Percentiles rank a stretch among this genome's conserved stretches.
These are phyloP conservation scores for Dryadomyces quercivorus DNA, from an alignment of 2,329 filamentous ascomycete species.

Conservation along the genomic window DNA sequence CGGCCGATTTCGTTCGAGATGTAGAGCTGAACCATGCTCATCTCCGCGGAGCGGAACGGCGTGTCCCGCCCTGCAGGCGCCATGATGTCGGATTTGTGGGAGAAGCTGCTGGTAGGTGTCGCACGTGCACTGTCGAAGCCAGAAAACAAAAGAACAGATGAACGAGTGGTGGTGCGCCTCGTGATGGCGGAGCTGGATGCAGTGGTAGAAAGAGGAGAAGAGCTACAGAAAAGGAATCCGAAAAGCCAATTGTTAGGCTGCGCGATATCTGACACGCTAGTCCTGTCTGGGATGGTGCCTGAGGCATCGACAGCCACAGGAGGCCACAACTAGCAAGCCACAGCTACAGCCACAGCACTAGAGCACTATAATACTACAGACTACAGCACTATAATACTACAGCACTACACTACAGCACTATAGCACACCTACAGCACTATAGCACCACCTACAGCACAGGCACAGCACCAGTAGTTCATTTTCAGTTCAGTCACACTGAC, in stretches of 20 bases:
- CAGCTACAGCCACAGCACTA: too few species aligned
- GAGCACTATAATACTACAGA: too few species aligned
- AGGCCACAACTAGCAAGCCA: too few species aligned
- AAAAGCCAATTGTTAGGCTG: slow-evolving; percentile 9
- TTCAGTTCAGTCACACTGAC: too few species aligned
- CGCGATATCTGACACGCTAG: slow-evolving; percentile 11
- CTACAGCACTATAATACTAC: too few species aligned
- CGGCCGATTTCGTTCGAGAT: slow-evolving; percentile 97
- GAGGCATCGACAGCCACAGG: slow-evolving; percentile 6
- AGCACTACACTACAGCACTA: too few species aligned
- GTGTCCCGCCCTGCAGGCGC: slow-evolving; percentile 64
- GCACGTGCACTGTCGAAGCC: neutral
- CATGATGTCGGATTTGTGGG: slow-evolving; percentile 30
- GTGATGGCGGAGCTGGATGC: slow-evolving; percentile 5
- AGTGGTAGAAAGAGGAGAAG: neutral
- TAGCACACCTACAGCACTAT: too few species aligned
- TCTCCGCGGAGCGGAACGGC: slow-evolving; percentile 98
- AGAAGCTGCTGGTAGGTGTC: neutral
- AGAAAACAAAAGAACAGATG: neutral
- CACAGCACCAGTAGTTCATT: too few species aligned
- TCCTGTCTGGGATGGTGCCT: slow-evolving; percentile 4
- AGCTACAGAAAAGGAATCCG: neutral
- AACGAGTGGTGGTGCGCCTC: slow-evolving; percentile 6
- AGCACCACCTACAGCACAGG: too few species aligned
- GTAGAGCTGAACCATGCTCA: slow-evolving; percentile 99